Percentiles rank a stretch among this genome's conserved stretches.
phyloP scores from a whole-genome alignment of 768 basidiomycete genomes.

The Podaxis rugospora region DNA sequence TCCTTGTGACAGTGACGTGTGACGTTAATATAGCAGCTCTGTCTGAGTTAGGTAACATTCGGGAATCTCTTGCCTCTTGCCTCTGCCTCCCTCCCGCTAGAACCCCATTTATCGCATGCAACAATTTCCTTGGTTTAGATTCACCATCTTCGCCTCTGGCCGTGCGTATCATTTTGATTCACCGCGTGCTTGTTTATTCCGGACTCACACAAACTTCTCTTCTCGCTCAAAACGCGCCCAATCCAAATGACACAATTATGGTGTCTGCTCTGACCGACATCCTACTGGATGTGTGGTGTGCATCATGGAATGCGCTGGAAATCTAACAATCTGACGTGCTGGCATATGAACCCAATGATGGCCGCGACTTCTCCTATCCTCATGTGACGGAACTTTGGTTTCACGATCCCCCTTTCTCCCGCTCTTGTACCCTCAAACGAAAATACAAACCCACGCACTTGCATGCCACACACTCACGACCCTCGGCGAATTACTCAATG shows the following conservation, averaged over 20 bases:
- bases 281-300: conserved; percentile 4
- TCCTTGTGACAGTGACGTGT: conserved; percentile 1
- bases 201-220: conserved; percentile 11
- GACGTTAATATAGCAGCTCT: not conserved
- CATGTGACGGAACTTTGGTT: too few relatives aligned
- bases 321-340: not conserved
- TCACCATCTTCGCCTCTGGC: conserved; percentile 40
- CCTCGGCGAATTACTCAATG: not conserved
- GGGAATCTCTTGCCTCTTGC: not conserved
- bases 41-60: not conserved
- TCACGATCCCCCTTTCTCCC: not conserved
- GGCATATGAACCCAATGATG: not conserved
- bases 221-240: not conserved
- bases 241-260: conserved; percentile 6
- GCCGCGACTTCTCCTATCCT: not conserved
- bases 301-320: not conserved
- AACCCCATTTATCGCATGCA: conserved; percentile 27
- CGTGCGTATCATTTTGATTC: conserved; percentile 33
- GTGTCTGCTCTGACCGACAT: not conserved
- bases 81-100: not conserved
- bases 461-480: not conserved
- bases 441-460: not conserved
- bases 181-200: conserved; percentile 6
- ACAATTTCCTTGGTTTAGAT: conserved; percentile 55
- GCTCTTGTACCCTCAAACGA: not conserved